Conservation (phyloP, 495 filamentous ascomycete species). For the Neurospora discreta region DNA sequence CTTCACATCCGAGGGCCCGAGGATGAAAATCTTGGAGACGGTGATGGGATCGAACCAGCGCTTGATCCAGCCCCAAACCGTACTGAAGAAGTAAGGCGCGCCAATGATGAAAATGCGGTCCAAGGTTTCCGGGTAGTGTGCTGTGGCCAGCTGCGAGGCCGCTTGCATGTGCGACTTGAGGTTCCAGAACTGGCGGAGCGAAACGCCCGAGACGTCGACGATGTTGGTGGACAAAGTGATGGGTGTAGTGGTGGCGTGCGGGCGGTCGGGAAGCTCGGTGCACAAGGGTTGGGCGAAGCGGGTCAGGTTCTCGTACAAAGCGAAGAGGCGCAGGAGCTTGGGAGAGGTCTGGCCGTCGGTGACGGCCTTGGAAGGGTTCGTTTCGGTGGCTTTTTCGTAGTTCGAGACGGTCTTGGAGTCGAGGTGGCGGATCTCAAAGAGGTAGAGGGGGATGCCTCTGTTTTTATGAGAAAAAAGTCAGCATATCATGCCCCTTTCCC, state of each 20-base stretch:
- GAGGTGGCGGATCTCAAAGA: conserved; percentile 75
- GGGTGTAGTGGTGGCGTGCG: conserved; percentile 54
- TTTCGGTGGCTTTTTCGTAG: conserved; percentile 57
- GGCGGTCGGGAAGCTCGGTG: conserved; percentile 55
- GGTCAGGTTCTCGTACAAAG: conserved; percentile 82
- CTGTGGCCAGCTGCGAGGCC: conserved; percentile 72
- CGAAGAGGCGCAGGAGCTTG: conserved; percentile 70
- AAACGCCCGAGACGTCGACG: conserved; percentile 74
- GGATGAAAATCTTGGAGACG: conserved; percentile 86
- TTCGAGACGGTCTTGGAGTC: conserved; percentile 65
- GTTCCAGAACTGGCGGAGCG: conserved; percentile 88
- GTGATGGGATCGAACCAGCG: conserved; percentile 92
- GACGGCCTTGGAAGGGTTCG: conserved; percentile 38
- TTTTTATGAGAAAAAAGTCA: not conserved
- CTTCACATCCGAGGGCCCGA: conserved; percentile 55
- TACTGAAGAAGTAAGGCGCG: conserved; percentile 82
- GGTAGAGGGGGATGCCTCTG: conserved; percentile 79
- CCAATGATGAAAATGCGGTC: conserved; percentile 85
- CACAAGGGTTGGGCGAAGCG: conserved; percentile 77
- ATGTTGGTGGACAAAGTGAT: conserved; percentile 84
- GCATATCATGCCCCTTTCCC: not conserved
- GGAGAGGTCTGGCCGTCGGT: conserved; percentile 50
- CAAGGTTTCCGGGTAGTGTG: conserved; percentile 84
- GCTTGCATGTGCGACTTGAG: conserved; percentile 86
- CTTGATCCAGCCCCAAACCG: conserved; percentile 92